These are phyloP conservation scores for Erysimum cheiri DNA, from an alignment of 441 rosid species.

Conservation along the genomic window DNA sequence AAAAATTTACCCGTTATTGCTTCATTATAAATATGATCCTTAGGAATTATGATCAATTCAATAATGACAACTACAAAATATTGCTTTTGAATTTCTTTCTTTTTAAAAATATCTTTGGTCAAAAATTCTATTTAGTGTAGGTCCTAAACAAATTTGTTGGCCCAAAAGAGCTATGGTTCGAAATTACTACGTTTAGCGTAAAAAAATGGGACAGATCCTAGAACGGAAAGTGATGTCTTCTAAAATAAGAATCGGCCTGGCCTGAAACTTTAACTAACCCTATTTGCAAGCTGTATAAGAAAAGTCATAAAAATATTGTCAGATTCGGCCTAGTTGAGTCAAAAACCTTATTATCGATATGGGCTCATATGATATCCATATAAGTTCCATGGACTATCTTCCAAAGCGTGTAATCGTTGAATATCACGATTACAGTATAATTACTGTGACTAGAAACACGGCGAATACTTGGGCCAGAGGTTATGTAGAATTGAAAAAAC, in stretches of 20 bases:
- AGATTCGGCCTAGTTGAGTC: slow-evolving; percentile 12
- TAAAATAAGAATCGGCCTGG: background rate
- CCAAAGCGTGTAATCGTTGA: background rate
- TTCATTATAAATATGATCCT: background rate
- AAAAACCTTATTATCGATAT: background rate
- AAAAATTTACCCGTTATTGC: background rate
- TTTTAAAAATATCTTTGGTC: no score
- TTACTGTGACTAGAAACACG: no score
- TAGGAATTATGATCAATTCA: no score
- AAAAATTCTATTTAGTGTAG: background rate
- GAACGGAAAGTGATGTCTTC: background rate
- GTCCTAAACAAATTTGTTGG: background rate
- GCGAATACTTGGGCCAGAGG: no score
- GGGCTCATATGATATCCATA: slow-evolving; percentile 12
- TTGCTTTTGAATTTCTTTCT: no score
- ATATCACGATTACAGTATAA: no score
- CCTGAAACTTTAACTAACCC: background rate
- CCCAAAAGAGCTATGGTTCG: background rate
- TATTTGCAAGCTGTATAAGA: background rate
- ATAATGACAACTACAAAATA: no score
- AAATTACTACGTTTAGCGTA: background rate
- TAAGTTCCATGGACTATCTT: background rate
- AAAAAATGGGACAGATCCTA: no score
- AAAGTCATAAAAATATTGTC: background rate
- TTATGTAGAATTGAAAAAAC: no score